A percentile compares a stretch with the other conserved stretches of the same genome.
Evolutionary conservation across 768 basidiomycete genomes (phyloP).

Genomic region (Leccinum longicurvipes): DNA sequence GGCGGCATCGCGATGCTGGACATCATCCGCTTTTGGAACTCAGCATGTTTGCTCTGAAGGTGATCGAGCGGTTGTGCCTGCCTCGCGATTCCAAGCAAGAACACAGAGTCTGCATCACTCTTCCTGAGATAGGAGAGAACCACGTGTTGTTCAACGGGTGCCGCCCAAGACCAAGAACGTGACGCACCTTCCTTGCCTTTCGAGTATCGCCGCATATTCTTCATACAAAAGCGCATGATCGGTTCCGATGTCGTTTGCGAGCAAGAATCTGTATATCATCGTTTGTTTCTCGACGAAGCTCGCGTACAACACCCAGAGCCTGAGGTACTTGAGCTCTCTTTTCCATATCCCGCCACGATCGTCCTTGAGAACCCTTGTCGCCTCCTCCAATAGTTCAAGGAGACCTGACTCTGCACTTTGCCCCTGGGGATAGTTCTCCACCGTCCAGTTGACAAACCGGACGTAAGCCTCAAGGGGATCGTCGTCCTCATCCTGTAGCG

Average conservation of each 20-base stretch:
- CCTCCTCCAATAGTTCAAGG: slow-evolving; percentile 90
- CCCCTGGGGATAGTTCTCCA: slow-evolving; percentile 93
- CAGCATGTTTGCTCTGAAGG: slow-evolving; percentile 70
- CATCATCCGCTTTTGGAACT: slow-evolving; percentile 94
- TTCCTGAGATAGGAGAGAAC: slow-evolving; percentile 46
- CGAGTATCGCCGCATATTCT: slow-evolving; percentile 83
- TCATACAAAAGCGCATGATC: slow-evolving; percentile 82
- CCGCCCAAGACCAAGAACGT: slow-evolving; percentile 29
- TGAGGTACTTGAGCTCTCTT: slow-evolving; percentile 81
- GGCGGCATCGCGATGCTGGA: slow-evolving; percentile 39
- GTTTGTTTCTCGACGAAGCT: slow-evolving; percentile 87
- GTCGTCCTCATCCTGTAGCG: slow-evolving; percentile 71
- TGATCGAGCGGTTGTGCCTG: slow-evolving; percentile 78
- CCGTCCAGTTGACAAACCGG: slow-evolving; percentile 84
- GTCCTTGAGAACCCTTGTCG: slow-evolving; percentile 80
- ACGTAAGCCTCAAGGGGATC: slow-evolving; percentile 85
- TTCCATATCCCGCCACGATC: slow-evolving; percentile 71
- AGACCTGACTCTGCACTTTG: slow-evolving; percentile 85
- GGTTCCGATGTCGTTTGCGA: slow-evolving; percentile 90
- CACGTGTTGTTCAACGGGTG: slow-evolving; percentile 17
- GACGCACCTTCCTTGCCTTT: slow-evolving; percentile 74
- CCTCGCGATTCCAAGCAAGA: slow-evolving; percentile 83
- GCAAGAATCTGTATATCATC: slow-evolving; percentile 84
- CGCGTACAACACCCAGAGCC: slow-evolving; percentile 93
- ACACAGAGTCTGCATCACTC: slow-evolving; percentile 85